Conservation (phyloP, 1,139 yeast species). For the Debaryomyces fabryi region DNA sequence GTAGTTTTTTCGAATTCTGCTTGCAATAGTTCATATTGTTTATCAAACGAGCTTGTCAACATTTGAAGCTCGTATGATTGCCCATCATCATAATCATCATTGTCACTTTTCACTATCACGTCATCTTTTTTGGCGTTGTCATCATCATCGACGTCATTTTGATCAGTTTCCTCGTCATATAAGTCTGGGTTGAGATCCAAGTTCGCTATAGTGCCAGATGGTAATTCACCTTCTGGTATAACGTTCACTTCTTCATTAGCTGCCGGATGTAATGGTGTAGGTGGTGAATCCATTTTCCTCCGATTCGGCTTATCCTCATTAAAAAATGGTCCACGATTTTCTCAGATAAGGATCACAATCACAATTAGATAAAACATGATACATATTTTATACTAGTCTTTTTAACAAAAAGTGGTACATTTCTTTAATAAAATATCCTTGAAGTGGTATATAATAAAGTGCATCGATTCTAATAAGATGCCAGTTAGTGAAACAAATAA, state of each 20-base stretch:
- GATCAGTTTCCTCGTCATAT: constrained; percentile 28
- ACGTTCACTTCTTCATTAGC: constrained; percentile 44
- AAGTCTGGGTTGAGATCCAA: constrained; percentile 47
- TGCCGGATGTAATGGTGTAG: constrained; percentile 52
- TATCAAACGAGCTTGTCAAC: constrained; percentile 32
- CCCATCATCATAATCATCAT: neutral
- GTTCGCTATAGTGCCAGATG: constrained; percentile 22
- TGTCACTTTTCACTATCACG: constrained; percentile 12
- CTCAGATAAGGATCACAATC: constrained; percentile 11
- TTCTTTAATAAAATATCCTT: neutral
- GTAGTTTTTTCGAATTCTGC: constrained; percentile 14
- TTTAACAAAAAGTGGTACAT: neutral
- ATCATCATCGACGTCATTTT: constrained; percentile 10
- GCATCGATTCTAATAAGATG: constrained; percentile 8
- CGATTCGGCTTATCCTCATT: constrained; percentile 5
- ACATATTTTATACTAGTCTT: neutral
- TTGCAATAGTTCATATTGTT: constrained; percentile 22
- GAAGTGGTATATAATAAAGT: neutral
- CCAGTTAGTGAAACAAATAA: constrained; percentile 15
- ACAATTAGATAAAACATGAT: neutral
- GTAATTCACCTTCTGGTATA: constrained; percentile 33
- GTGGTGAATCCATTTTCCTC: constrained; percentile 29
- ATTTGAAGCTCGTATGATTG: neutral
- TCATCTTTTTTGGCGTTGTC: constrained; percentile 10
- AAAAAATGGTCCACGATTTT: constrained; percentile 6